A percentile compares a stretch with the other conserved stretches of the same genome.
Conservation (phyloP, 2,329 filamentous ascomycete genomes). For the Macroventuria anomochaeta region DNA sequence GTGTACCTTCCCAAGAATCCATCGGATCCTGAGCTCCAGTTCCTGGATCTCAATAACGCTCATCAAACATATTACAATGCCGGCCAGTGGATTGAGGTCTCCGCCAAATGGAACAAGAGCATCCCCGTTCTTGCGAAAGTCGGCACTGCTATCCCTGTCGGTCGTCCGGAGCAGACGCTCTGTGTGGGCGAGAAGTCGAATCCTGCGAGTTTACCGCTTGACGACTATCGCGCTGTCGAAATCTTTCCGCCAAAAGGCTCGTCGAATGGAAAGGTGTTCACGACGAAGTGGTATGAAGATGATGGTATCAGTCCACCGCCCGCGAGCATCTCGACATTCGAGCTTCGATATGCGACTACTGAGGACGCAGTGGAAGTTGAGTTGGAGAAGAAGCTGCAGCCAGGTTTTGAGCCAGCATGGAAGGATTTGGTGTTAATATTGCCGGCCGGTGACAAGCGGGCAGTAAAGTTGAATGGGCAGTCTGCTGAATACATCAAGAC, state of each 20-base stretch:
- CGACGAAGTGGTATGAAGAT: conserved; percentile 62
- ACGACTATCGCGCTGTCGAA: conserved; percentile 64
- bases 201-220: conserved; percentile 55
- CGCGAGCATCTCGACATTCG: conserved; percentile 38
- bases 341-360: conserved; percentile 42
- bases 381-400: conserved; percentile 49
- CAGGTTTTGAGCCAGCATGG: conserved; percentile 58
- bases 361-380: conserved; percentile 54
- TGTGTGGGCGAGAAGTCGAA: conserved; percentile 58
- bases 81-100: conserved; percentile 61
- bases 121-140: conserved; percentile 64
- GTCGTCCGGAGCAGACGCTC: conserved; percentile 59
- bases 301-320: conserved; percentile 60
- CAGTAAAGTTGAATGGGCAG: conserved; percentile 35
- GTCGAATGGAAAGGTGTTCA: conserved; percentile 46
- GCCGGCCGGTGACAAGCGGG: conserved; percentile 57
- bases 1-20: conserved; percentile 67
- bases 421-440: conserved; percentile 58
- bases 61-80: conserved; percentile 65
- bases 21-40: conserved; percentile 58
- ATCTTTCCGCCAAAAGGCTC: conserved; percentile 60
- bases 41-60: conserved; percentile 67
- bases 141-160: conserved; percentile 61
- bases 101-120: conserved; percentile 59
- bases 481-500: not conserved